Conservation (phyloP, 768 basidiomycete genomes). For the Pisolithus tinctorius region DNA sequence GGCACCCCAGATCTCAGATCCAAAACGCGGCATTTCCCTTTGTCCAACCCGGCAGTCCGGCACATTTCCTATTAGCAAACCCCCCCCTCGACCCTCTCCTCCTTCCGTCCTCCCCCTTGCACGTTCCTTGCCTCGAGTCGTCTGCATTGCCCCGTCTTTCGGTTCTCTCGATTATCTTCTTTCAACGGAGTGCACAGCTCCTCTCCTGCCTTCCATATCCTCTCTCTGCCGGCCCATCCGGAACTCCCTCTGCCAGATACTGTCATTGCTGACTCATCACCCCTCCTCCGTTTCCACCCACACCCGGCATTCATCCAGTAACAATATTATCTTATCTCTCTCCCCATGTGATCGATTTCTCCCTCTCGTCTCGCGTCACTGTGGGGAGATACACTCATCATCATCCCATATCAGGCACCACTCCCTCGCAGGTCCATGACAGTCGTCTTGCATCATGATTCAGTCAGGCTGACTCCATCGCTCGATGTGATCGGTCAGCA, state of each 20-base stretch:
- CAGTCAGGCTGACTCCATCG: neutral
- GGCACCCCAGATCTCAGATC: slow-evolving; percentile 25
- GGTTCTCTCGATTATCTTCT: slow-evolving; percentile 18
- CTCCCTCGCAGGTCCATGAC: neutral
- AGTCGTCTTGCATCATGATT: neutral
- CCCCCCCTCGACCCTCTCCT: slow-evolving; percentile 1
- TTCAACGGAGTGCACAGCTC: slow-evolving; percentile 6
- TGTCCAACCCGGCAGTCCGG: slow-evolving; percentile 2
- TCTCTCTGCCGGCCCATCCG: neutral
- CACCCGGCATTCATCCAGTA: neutral
- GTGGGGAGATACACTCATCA: neutral
- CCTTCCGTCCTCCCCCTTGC: slow-evolving; percentile 6
- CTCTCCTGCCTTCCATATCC: neutral
- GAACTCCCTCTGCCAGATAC: neutral
- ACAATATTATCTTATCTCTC: neutral
- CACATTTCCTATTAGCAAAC: neutral
- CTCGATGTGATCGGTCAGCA: neutral
- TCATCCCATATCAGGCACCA: neutral
- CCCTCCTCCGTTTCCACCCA: neutral
- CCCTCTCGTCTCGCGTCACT: neutral
- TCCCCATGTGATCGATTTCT: neutral
- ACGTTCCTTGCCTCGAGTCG: slow-evolving; percentile 28
- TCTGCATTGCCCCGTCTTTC: slow-evolving; percentile 14
- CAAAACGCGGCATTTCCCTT: slow-evolving; percentile 17
- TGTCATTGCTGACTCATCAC: neutral